These are phyloP conservation scores for Malus orientalis DNA, from an alignment of 306 rosid genomes.

Conservation along the genomic window DNA sequence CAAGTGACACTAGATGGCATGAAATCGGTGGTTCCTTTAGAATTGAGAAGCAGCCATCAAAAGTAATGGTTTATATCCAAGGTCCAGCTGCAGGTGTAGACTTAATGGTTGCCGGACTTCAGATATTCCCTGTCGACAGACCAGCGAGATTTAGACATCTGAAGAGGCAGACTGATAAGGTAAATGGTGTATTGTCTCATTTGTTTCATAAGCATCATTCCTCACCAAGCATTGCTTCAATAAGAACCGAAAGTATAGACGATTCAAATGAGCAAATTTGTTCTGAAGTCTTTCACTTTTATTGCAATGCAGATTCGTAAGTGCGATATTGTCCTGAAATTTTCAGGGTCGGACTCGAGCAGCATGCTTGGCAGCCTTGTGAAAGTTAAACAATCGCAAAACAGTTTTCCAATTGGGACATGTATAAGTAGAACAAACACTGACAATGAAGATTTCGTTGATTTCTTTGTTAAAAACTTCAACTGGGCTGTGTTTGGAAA, in stretches of 20 bases:
- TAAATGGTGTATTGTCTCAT: slow-evolving; percentile 18
- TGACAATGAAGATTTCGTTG: slow-evolving; percentile 81
- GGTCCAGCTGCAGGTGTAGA: slow-evolving; percentile 83
- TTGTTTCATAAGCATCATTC: neutral
- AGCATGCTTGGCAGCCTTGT: slow-evolving; percentile 31
- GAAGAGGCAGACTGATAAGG: slow-evolving; percentile 68
- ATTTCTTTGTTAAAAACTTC: slow-evolving; percentile 64
- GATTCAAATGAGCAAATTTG: neutral
- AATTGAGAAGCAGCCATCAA: slow-evolving; percentile 80
- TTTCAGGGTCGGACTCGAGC: slow-evolving; percentile 46
- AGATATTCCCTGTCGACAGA: slow-evolving; percentile 84
- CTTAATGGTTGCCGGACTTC: slow-evolving; percentile 84
- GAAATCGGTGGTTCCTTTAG: slow-evolving; percentile 93
- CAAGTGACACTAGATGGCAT: slow-evolving; percentile 59
- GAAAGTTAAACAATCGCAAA: slow-evolving; percentile 56
- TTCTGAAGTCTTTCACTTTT: slow-evolving; percentile 5
- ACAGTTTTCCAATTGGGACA: slow-evolving; percentile 78
- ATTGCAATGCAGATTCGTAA: slow-evolving; percentile 59
- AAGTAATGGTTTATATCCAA: slow-evolving; percentile 77
- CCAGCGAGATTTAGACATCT: slow-evolving; percentile 60
- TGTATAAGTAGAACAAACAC: slow-evolving; percentile 72
- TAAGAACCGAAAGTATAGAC: neutral
- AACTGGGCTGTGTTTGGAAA: slow-evolving; percentile 98
- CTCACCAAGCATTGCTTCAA: neutral
- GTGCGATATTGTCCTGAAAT: slow-evolving; percentile 67